Evolutionary conservation across 306 rosid species (phyloP).

Genomic region (Cyamopsis tetragonoloba): DNA sequence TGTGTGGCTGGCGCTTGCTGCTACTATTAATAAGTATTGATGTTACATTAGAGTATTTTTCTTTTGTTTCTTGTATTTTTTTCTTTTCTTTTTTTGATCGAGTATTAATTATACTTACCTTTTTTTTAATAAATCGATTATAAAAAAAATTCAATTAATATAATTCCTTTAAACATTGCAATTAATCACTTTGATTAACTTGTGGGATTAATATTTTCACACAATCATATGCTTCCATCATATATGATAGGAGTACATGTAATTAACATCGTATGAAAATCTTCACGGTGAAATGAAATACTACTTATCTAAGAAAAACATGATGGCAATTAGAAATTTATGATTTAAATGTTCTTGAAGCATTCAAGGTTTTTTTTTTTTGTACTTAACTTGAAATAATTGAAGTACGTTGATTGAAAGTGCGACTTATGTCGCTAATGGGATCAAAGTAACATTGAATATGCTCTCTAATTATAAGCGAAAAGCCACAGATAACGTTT

Average conservation of each 20-base stretch:
- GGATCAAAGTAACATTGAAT: neutral
- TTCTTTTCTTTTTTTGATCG: too few relatives aligned
- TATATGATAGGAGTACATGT: neutral
- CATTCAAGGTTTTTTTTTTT: neutral
- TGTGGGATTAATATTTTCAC: too few relatives aligned
- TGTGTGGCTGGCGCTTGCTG: too few relatives aligned
- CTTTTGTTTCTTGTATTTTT: too few relatives aligned
- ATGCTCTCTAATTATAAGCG: neutral
- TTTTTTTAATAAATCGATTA: too few relatives aligned
- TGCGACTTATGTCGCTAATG: neutral
- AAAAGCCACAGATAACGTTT: neutral
- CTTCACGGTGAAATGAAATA: neutral
- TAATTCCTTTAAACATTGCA: too few relatives aligned
- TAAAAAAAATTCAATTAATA: too few relatives aligned
- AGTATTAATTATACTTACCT: too few relatives aligned
- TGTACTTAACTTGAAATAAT: neutral
- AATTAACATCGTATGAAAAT: neutral
- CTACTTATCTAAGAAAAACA: neutral
- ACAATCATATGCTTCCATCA: neutral
- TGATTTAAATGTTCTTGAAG: neutral
- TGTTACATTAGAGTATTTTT: too few relatives aligned
- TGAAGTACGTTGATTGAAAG: neutral
- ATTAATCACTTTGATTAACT: too few relatives aligned
- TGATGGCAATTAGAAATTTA: neutral
- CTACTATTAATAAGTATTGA: too few relatives aligned